phyloP scores from a whole-genome alignment of 352 stramenopile species.

The Globisporangium alternatum region DNA sequence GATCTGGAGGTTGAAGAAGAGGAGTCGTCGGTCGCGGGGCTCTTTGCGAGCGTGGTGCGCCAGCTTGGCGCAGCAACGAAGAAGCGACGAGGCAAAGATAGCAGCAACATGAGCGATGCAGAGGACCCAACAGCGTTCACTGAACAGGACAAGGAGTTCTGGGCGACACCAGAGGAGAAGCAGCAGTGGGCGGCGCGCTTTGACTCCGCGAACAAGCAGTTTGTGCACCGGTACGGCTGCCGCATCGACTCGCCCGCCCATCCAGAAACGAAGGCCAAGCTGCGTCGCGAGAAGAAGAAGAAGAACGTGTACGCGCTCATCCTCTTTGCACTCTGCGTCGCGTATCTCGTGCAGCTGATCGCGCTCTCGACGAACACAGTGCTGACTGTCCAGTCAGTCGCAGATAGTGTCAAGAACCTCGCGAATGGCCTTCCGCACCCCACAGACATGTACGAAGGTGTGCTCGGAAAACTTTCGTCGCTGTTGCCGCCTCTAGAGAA shows the following conservation, averaged over 20 bases:
- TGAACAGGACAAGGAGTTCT: conserved; percentile 26
- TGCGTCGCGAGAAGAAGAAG: conserved; percentile 26
- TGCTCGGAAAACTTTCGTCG: neutral
- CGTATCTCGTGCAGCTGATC: conserved; percentile 28
- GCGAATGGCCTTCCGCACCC: neutral
- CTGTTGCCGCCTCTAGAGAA: neutral
- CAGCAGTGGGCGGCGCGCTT: conserved; percentile 25
- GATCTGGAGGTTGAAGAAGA: conserved; percentile 14
- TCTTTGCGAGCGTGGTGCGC: conserved; percentile 15
- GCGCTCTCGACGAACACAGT: conserved; percentile 9
- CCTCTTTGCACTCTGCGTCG: conserved; percentile 23
- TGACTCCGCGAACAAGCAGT: conserved; percentile 19
- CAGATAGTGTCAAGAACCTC: neutral
- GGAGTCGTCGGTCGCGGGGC: conserved; percentile 8
- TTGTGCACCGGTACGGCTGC: conserved; percentile 26
- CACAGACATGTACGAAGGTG: neutral
- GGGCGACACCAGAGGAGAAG: conserved; percentile 24
- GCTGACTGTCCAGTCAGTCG: neutral
- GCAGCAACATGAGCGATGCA: neutral
- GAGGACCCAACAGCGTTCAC: conserved; percentile 14
- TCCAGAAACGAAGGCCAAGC: conserved; percentile 19
- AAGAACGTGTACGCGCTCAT: conserved; percentile 22
- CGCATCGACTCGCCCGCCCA: conserved; percentile 27
- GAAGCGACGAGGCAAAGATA: neutral
- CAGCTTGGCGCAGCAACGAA: conserved; percentile 2